Percentiles rank a stretch among this genome's conserved stretches.
Evolutionary conservation across 805 yeast genomes (phyloP).

Genomic region (Peterozyma toletana): DNA sequence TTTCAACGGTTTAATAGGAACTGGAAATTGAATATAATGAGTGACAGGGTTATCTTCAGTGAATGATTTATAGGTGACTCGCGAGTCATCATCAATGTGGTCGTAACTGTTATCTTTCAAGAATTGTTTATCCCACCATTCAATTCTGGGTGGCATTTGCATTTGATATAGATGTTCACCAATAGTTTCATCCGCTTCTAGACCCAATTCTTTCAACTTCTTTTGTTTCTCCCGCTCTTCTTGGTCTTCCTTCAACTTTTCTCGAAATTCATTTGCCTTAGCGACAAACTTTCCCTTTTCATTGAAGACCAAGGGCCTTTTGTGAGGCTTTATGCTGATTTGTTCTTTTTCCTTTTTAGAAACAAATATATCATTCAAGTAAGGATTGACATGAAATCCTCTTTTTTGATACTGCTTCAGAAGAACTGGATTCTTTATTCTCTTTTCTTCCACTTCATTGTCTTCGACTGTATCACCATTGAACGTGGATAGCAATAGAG

Average conservation of each 20-base stretch:
- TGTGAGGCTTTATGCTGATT: constrained; percentile 12
- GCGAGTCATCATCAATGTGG: constrained; percentile 20
- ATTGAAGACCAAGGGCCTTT: constrained; percentile 42
- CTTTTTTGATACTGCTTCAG: neutral
- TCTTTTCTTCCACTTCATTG: neutral
- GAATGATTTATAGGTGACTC: constrained; percentile 26
- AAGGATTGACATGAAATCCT: constrained; percentile 25
- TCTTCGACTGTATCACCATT: neutral
- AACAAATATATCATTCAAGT: constrained; percentile 17
- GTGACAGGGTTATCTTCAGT: constrained; percentile 46
- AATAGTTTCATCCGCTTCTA: constrained; percentile 39
- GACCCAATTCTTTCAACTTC: constrained; percentile 27
- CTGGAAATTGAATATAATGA: constrained; percentile 78
- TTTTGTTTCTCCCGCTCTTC: constrained; percentile 23
- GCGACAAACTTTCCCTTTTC: constrained; percentile 58
- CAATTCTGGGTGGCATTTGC: constrained; percentile 52
- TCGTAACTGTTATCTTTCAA: constrained; percentile 30
- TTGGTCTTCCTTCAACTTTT: constrained; percentile 25
- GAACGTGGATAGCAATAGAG: constrained; percentile 2
- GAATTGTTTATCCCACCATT: constrained; percentile 86
- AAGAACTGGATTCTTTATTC: neutral
- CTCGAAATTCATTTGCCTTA: constrained; percentile 44
- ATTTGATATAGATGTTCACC: constrained; percentile 52
- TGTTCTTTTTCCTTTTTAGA: constrained; percentile 12
- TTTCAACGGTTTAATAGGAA: constrained; percentile 22